A percentile compares a stretch with the other conserved stretches of the same genome.
Conservation (phyloP, 2,329 filamentous ascomycete species). For the Fusarium paranaense region DNA sequence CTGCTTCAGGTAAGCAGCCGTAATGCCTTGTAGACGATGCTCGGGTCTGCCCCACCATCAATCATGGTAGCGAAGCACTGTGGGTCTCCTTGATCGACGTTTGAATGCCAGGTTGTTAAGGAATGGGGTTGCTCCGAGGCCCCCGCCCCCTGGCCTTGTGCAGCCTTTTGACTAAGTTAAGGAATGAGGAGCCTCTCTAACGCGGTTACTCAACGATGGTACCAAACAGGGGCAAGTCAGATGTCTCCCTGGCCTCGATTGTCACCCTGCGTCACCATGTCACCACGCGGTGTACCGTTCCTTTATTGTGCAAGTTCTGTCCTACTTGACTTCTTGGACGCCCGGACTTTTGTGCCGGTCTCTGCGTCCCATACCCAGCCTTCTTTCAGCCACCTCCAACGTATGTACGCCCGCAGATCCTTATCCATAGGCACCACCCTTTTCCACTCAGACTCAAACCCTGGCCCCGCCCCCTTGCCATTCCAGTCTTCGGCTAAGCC, state of each 20-base stretch:
- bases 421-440: slow-evolving; percentile 29
- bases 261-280: background rate
- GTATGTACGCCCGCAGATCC: slow-evolving; percentile 20
- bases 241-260: background rate
- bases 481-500: slow-evolving; percentile 10
- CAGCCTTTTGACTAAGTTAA: background rate
- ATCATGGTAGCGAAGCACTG: background rate
- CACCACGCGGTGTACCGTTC: background rate
- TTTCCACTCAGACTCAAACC: slow-evolving; percentile 31
- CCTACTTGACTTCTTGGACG: background rate
- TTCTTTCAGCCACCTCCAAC: slow-evolving; percentile 34
- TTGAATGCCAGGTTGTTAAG: background rate
- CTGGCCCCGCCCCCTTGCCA: background rate
- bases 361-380: slow-evolving; percentile 33
- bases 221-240: background rate
- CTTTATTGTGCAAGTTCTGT: background rate
- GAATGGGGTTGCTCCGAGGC: background rate
- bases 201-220: background rate
- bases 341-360: background rate
- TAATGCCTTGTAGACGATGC: background rate
- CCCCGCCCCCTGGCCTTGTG: no score
- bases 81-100: background rate
- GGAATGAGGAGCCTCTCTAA: background rate
- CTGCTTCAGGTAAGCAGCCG: background rate
- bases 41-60: background rate